Evolutionary conservation across 2,329 filamentous ascomycete species (phyloP).

Genomic region (Pochonia chlamydosporia): DNA sequence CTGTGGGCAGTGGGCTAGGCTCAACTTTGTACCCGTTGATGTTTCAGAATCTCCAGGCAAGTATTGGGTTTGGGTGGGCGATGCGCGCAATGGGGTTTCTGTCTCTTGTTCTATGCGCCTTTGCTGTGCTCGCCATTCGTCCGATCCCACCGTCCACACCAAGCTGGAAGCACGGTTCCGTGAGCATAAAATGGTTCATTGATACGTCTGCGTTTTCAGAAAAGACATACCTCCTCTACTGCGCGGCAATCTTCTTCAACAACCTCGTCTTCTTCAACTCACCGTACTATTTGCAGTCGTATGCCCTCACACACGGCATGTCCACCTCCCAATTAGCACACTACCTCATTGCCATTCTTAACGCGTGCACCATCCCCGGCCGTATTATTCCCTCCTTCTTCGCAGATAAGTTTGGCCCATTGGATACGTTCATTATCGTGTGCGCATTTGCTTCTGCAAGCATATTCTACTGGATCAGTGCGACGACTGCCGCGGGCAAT

Average conservation of each 20-base stretch:
- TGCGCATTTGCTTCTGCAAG: conserved; percentile 26
- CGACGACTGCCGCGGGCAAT: conserved; percentile 27
- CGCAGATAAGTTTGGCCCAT: conserved; percentile 33
- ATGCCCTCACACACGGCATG: conserved; percentile 29
- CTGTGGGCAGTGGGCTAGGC: conserved; percentile 34
- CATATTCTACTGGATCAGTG: conserved; percentile 36
- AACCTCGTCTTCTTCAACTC: conserved; percentile 31
- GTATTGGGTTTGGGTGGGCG: conserved; percentile 29
- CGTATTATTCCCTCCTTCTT: conserved; percentile 41
- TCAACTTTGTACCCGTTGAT: conserved; percentile 32
- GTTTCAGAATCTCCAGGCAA: conserved; percentile 23
- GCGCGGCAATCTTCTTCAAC: conserved; percentile 25
- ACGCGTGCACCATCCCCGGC: conserved; percentile 43
- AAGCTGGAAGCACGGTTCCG: too few relatives aligned
- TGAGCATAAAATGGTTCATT: not conserved
- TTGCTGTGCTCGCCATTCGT: conserved; percentile 22
- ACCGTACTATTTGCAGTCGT: conserved; percentile 40
- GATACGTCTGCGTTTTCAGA: conserved; percentile 14
- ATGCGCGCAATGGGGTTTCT: conserved; percentile 29
- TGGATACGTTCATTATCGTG: conserved; percentile 33
- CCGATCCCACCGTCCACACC: conserved; percentile 22
- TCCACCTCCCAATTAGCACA: conserved; percentile 26
- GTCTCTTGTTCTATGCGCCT: conserved; percentile 22
- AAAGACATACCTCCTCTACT: conserved; percentile 24
- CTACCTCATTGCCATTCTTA: conserved; percentile 46